Evolutionary conservation across 106 monocot species (phyloP).

Genomic region (Dendrobium nobile): DNA sequence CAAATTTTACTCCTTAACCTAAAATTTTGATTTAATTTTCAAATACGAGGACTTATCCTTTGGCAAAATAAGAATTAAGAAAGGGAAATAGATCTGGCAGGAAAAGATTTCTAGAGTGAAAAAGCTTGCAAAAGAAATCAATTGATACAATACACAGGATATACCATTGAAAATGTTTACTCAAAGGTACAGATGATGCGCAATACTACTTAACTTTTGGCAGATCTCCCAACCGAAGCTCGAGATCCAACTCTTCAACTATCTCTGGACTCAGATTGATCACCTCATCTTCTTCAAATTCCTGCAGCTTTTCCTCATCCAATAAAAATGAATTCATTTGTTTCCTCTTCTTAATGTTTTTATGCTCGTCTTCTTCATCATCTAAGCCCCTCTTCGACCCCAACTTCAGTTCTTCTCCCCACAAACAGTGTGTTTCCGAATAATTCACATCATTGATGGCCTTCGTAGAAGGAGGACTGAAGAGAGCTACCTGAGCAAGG

Average conservation of each 20-base stretch:
- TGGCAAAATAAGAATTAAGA: background rate
- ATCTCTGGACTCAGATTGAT: background rate
- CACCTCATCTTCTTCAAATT: too few relatives aligned
- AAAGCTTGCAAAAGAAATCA: background rate
- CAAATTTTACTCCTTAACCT: background rate
- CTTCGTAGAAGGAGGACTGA: background rate
- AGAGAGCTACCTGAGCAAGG: background rate
- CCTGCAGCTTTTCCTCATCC: background rate
- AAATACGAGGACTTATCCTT: background rate
- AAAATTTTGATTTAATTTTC: background rate
- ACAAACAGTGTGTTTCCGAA: background rate
- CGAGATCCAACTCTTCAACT: slow-evolving; percentile 53
- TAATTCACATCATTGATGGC: background rate
- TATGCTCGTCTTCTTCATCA: background rate
- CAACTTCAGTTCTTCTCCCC: background rate
- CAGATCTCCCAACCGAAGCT: slow-evolving; percentile 49
- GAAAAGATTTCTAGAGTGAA: background rate
- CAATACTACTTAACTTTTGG: slow-evolving; percentile 24
- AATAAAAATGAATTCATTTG: slow-evolving; percentile 9
- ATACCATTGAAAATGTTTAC: background rate
- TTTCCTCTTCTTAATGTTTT: slow-evolving; percentile 17
- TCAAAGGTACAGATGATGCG: background rate
- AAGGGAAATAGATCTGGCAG: background rate
- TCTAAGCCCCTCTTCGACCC: background rate
- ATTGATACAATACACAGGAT: background rate